Evolutionary conservation across 2,329 filamentous ascomycete genomes (phyloP).

Genomic region (Sporothrix curviconia): DNA sequence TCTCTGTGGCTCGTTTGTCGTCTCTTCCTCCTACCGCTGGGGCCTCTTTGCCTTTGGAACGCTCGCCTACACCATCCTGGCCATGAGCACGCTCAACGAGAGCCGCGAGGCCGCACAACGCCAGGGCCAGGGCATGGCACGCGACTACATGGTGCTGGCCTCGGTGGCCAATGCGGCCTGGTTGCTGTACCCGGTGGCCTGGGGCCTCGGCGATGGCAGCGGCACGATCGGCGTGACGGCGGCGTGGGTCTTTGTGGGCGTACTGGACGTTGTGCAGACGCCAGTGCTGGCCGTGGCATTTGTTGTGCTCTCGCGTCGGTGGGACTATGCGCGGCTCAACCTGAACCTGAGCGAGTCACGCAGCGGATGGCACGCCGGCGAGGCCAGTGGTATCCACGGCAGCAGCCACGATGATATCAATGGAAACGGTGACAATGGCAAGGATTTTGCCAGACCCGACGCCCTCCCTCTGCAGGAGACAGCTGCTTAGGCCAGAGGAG

Average conservation of each 20-base stretch:
- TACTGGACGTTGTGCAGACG: constrained; percentile 45
- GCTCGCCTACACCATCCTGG: constrained; percentile 40
- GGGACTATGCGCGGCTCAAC: constrained; percentile 47
- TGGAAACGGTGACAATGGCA: background rate
- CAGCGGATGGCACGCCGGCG: background rate
- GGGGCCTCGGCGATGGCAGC: constrained; percentile 45
- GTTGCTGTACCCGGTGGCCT: constrained; percentile 50
- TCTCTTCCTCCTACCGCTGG: constrained; percentile 50
- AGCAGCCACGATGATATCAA: too few species aligned
- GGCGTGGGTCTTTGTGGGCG: constrained; percentile 45
- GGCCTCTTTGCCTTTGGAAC: constrained; percentile 51
- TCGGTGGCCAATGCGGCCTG: constrained; percentile 45
- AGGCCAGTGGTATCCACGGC: too few species aligned
- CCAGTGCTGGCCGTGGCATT: constrained; percentile 38
- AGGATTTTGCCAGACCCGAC: background rate
- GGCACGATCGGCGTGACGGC: constrained; percentile 42
- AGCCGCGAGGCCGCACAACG: constrained; percentile 33
- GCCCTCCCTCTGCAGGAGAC: background rate
- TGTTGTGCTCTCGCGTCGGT: constrained; percentile 37
- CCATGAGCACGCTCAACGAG: constrained; percentile 36
- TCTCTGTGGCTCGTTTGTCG: constrained; percentile 42
- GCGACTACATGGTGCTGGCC: constrained; percentile 40
- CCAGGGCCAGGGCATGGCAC: constrained; percentile 35
- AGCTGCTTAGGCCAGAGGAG: background rate
- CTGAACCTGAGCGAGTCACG: constrained; percentile 45